Evolutionary conservation across 208 protist species (phyloP).

Genomic region (Leishmania lainsoni): DNA sequence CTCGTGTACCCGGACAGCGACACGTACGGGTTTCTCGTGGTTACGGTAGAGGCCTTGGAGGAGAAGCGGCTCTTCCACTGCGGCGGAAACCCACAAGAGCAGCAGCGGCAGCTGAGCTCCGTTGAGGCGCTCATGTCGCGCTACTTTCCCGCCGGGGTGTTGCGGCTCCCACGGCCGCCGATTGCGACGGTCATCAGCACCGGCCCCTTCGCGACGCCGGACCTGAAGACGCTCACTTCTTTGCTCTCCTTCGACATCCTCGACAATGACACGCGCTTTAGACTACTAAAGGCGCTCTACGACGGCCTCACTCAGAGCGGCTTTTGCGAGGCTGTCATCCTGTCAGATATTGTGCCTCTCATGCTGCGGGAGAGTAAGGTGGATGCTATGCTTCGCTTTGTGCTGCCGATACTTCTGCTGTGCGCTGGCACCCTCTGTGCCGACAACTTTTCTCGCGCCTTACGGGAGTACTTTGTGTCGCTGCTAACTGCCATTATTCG

Average conservation of each 20-base stretch:
- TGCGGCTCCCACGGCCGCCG: constrained; percentile 33
- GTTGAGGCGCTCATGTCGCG: constrained; percentile 32
- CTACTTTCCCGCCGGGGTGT: constrained; percentile 41
- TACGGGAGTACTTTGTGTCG: constrained; percentile 47
- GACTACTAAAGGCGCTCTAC: constrained; percentile 45
- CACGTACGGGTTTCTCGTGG: constrained; percentile 58
- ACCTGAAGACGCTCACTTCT: constrained; percentile 35
- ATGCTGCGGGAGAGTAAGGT: constrained; percentile 45
- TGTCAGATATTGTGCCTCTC: constrained; percentile 47
- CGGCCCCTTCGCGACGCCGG: constrained; percentile 48
- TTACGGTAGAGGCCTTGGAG: constrained; percentile 46
- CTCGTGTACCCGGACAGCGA: constrained; percentile 55
- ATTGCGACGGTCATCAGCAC: constrained; percentile 33
- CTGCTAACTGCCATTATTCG: constrained; percentile 39
- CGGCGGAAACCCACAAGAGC: constrained; percentile 25
- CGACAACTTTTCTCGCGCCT: constrained; percentile 25
- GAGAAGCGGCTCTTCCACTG: constrained; percentile 37
- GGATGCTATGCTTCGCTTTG: constrained; percentile 49
- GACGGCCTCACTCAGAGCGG: constrained; percentile 24
- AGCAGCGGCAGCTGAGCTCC: constrained; percentile 26
- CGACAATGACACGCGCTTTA: constrained; percentile 38
- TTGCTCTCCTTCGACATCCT: constrained; percentile 47
- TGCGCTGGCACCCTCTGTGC: constrained; percentile 28
- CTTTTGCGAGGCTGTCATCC: constrained; percentile 45
- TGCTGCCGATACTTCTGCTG: constrained; percentile 55